These are phyloP conservation scores for Capsicum chinense DNA, from an alignment of 257 asterid genomes.

Conservation along the genomic window DNA sequence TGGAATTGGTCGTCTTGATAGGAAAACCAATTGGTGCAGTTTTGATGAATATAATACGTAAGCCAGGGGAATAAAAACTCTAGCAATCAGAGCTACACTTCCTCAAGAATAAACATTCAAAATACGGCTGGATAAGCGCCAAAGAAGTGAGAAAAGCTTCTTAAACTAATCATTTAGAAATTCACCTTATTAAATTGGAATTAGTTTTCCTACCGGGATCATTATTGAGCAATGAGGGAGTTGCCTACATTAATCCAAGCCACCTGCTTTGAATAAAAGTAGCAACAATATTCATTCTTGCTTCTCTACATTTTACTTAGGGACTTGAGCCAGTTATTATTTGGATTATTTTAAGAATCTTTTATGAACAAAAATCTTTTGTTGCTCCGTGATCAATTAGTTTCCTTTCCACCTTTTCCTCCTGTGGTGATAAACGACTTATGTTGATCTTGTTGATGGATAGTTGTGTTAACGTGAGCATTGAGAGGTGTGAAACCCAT, in stretches of 20 bases:
- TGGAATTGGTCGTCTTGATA: background rate
- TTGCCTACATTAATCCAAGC: background rate
- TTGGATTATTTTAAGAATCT: background rate
- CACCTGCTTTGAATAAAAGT: background rate
- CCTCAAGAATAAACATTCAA: background rate
- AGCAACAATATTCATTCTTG: background rate
- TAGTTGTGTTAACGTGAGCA: background rate
- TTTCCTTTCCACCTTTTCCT: background rate
- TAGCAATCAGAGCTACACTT: background rate
- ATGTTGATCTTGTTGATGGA: background rate
- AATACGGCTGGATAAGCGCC: background rate
- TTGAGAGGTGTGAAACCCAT: background rate
- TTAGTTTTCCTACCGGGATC: background rate
- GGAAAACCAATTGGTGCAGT: background rate
- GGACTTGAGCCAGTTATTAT: background rate
- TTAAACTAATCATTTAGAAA: background rate
- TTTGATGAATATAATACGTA: background rate
- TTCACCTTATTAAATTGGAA: background rate
- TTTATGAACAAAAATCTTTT: conserved; percentile 7
- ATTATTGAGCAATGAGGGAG: background rate
- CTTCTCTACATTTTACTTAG: conserved; percentile 13
- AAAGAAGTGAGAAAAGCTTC: background rate
- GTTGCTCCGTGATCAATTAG: background rate
- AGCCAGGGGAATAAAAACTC: background rate
- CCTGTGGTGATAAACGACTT: background rate